Conservation (phyloP, 2,329 filamentous ascomycete genomes). For the Xylaria sp. region DNA sequence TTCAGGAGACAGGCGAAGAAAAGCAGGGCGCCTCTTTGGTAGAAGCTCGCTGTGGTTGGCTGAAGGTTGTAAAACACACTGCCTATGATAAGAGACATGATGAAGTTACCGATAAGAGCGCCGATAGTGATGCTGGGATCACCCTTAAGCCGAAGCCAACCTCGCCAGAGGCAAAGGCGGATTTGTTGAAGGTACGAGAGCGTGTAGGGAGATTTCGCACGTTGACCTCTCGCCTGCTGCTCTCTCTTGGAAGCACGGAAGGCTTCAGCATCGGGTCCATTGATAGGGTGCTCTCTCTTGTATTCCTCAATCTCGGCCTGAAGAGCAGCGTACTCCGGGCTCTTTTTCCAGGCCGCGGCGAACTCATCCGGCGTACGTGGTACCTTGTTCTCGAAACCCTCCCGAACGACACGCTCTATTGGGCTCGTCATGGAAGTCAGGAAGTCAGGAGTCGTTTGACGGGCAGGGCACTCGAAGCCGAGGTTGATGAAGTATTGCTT, state of each 20-base stretch:
- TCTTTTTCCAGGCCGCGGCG: constrained; percentile 67
- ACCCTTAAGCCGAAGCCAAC: constrained; percentile 78
- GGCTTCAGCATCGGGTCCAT: constrained; percentile 65
- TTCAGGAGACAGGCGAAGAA: constrained; percentile 92
- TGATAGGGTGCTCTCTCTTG: constrained; percentile 63
- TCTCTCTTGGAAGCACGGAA: constrained; percentile 66
- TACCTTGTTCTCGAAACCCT: constrained; percentile 66
- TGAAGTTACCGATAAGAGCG: constrained; percentile 75
- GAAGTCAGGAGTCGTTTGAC: constrained; percentile 78
- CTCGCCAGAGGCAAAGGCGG: constrained; percentile 81
- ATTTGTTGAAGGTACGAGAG: constrained; percentile 82
- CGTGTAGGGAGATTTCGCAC: constrained; percentile 82
- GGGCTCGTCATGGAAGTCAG: constrained; percentile 75
- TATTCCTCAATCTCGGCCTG: constrained; percentile 67
- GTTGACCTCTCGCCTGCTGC: constrained; percentile 68
- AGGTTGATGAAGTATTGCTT: constrained; percentile 74
- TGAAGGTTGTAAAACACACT: constrained; percentile 84
- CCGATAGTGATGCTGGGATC: constrained; percentile 80
- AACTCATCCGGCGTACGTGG: constrained; percentile 73
- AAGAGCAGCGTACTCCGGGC: constrained; percentile 61
- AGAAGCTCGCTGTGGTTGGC: constrained; percentile 76
- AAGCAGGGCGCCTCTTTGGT: constrained; percentile 79
- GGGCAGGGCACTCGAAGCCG: constrained; percentile 73
- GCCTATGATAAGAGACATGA: constrained; percentile 80
- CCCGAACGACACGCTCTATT: constrained; percentile 64